Evolutionary conservation across 1,139 yeast species (phyloP).

Genomic region (Lodderomyces margitis): DNA sequence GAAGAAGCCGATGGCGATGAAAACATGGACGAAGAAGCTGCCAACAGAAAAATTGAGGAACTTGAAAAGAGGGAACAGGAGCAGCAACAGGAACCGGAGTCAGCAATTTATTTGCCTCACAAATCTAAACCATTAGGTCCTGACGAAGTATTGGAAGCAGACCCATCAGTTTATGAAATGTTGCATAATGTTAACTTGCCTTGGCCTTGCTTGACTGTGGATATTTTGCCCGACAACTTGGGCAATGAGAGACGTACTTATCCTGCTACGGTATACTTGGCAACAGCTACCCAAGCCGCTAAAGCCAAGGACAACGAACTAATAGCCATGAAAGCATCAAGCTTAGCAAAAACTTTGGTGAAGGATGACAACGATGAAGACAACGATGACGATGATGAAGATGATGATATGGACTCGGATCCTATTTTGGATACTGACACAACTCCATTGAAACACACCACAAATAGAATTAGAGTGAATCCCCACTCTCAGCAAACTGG

Average conservation of each 20-base stretch:
- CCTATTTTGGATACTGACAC: slow-evolving; percentile 86
- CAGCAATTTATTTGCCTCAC: slow-evolving; percentile 76
- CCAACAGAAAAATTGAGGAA: slow-evolving; percentile 22
- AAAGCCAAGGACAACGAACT: slow-evolving; percentile 85
- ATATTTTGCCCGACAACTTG: slow-evolving; percentile 78
- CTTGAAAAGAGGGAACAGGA: slow-evolving; percentile 38
- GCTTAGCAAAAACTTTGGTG: slow-evolving; percentile 79
- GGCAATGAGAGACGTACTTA: slow-evolving; percentile 87
- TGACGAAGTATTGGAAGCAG: slow-evolving; percentile 95
- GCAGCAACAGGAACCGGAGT: slow-evolving; percentile 28
- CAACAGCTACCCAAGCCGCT: slow-evolving; percentile 94
- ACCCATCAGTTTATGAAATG: slow-evolving; percentile 95
- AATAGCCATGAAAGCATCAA: slow-evolving; percentile 77
- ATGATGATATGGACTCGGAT: slow-evolving; percentile 63
- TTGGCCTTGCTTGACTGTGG: slow-evolving; percentile 96
- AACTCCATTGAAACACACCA: slow-evolving; percentile 74
- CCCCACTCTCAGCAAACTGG: slow-evolving; percentile 77
- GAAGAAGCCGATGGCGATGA: slow-evolving; percentile 63
- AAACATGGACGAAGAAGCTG: slow-evolving; percentile 38
- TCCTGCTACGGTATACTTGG: slow-evolving; percentile 83
- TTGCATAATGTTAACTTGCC: slow-evolving; percentile 89
- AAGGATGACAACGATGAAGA: slow-evolving; percentile 74
- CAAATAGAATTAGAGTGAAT: slow-evolving; percentile 83
- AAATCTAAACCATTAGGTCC: slow-evolving; percentile 88
- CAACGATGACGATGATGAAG: slow-evolving; percentile 66